Base-by-base conservation (phyloP, 2,329 filamentous ascomycete genomes). In the Neofusicoccum umdonicola region DNA sequence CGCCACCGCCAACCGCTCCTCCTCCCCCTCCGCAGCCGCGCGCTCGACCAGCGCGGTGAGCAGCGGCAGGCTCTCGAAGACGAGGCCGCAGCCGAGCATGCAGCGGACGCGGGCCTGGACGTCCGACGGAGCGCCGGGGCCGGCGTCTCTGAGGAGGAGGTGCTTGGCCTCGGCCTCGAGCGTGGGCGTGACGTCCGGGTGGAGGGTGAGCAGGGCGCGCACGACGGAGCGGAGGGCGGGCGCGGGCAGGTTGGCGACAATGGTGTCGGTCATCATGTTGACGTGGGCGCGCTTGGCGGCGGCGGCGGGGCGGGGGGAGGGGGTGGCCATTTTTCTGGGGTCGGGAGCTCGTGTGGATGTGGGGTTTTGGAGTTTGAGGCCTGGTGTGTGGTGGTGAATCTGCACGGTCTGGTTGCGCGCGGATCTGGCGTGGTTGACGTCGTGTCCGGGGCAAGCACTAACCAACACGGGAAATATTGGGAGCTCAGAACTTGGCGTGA, bases 211-310 rank as follows among this genome's bases (percentile, higher is more conserved):
- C 4, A 73, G 63, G 7, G 70, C 70, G 63, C 79, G 70, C 61
- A 81, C 68, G 4, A 81, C 71, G 6, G 72, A 71, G 3, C 79
- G 76, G 15, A 82, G 67, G 4, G 74, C 79, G n/a, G 79, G 78
- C 0, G 71, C 67, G 0, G 78, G 73, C 27, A 82, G 66, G 51
- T 79, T 81, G n/a, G 75, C 77, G 61, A 82, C 79, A 64, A 81
- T 75, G 3, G 76, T 80, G 64, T 81, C 80, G 2, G 76, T 78
- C 80, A 81, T 81, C 76, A 81, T 79, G 61, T 82, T 82, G 66
- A 81, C 78, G 68, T 82, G 80, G 31, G 79, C 76, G 5, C 48
- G 66, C 27, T 31, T 31, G 27, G 27, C 27, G 27, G 27, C 27
- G 4, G 27, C 27, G 27, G 27, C 27, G 27, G 27, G 4, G 27